Evolutionary conservation across 2,329 filamentous ascomycete species (phyloP).

Genomic region (Scytalidium sp.): DNA sequence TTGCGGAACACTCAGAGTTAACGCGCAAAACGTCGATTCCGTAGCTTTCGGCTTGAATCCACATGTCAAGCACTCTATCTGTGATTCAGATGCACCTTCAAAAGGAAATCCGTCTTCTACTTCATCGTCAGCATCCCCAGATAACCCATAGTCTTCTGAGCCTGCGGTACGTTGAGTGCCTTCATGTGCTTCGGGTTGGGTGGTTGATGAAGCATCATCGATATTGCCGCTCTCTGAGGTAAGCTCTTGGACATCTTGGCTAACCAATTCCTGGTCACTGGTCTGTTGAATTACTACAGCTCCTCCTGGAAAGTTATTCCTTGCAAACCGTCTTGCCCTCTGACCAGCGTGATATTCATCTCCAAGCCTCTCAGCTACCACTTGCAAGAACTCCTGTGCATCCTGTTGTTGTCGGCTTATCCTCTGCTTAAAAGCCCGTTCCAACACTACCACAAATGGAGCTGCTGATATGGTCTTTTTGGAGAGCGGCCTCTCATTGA

Average conservation of each 20-base stretch:
- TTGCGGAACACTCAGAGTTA: constrained; percentile 90
- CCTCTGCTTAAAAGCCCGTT: constrained; percentile 81
- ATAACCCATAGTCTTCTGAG: background rate
- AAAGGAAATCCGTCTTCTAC: constrained; percentile 79
- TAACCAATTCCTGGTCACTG: constrained; percentile 5
- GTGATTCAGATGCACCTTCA: constrained; percentile 89
- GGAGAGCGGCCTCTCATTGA: constrained; percentile 92
- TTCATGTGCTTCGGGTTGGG: background rate
- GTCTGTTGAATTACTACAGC: background rate
- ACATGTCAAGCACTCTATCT: constrained; percentile 89
- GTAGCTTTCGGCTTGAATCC: constrained; percentile 84
- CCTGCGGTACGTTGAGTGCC: background rate
- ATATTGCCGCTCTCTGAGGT: constrained; percentile 3
- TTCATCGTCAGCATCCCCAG: constrained; percentile 39
- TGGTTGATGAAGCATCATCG: background rate
- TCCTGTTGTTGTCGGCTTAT: constrained; percentile 96
- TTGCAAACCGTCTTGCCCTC: constrained; percentile 63
- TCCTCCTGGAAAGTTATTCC: constrained; percentile 16
- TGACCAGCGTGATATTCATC: constrained; percentile 91
- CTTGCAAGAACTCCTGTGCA: constrained; percentile 94
- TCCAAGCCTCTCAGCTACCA: constrained; percentile 85
- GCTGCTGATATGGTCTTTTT: constrained; percentile 89
- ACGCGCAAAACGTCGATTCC: constrained; percentile 81
- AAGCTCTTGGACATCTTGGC: constrained; percentile 6
- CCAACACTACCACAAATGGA: constrained; percentile 79